Conservation (phyloP, 225 moss, liverwort and hornwort species). For the Takakia lepidozioides region DNA sequence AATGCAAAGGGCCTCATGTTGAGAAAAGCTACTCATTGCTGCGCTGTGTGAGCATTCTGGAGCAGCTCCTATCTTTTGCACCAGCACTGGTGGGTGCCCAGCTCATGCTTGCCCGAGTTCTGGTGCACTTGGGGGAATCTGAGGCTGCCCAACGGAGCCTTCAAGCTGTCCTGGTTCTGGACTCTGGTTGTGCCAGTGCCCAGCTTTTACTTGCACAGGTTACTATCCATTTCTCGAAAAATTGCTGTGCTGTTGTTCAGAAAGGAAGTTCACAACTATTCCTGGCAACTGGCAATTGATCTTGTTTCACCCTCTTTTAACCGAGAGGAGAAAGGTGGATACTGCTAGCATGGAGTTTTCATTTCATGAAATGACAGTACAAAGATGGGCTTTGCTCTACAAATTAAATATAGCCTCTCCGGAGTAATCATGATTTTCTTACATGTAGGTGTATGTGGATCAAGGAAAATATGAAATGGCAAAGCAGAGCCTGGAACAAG, state of each 20-base stretch:
- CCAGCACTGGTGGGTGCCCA: slow-evolving; percentile 48
- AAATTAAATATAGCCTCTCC: too few species aligned
- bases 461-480: slow-evolving; percentile 55
- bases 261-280: too few species aligned
- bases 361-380: too few species aligned
- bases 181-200: slow-evolving; percentile 39
- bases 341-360: too few species aligned
- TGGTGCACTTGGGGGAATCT: slow-evolving; percentile 29
- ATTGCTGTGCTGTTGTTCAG: too few species aligned
- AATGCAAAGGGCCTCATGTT: slow-evolving; percentile 44
- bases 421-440: too few species aligned
- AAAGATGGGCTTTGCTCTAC: too few species aligned
- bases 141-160: slow-evolving; percentile 43
- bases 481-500: slow-evolving; percentile 75
- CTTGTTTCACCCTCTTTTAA: too few species aligned
- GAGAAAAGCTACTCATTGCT: slow-evolving; percentile 40
- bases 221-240: too few species aligned
- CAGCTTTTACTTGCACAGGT: slow-evolving; percentile 69
- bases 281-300: too few species aligned
- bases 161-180: slow-evolving; percentile 38
- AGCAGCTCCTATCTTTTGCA: slow-evolving; percentile 34
- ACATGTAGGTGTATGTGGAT: slow-evolving; percentile 45
- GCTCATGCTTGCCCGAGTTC: slow-evolving; percentile 48
- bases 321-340: too few species aligned
- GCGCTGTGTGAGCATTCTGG: slow-evolving; percentile 32